Percentiles rank a stretch among this genome's conserved stretches.
Evolutionary conservation across 1,284 basidiomycete species (phyloP).

Genomic region (Clitocybe nebularis): DNA sequence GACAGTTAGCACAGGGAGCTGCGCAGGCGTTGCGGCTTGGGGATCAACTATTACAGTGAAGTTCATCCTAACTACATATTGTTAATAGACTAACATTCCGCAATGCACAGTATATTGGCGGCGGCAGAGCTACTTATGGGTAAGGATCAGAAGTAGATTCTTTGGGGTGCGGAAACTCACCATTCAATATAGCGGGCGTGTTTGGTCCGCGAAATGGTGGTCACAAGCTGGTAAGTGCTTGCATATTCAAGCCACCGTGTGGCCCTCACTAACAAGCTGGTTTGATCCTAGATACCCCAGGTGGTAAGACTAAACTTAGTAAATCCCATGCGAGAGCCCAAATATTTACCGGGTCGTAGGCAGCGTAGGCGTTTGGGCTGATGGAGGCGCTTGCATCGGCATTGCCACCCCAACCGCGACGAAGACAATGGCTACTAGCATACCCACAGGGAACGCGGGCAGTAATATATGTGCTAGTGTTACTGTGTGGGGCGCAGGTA

Average conservation of each 20-base stretch:
- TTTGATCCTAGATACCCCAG: slow-evolving; percentile 32
- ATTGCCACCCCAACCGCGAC: background rate
- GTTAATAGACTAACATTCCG: background rate
- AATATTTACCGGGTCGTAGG: slow-evolving; percentile 12
- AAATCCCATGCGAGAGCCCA: background rate
- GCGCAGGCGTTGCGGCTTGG: slow-evolving; percentile 49
- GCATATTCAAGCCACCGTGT: background rate
- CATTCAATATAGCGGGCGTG: slow-evolving; percentile 31
- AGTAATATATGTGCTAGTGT: slow-evolving; percentile 3
- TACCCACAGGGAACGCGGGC: background rate
- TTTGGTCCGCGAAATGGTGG: slow-evolving; percentile 62
- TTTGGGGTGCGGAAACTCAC: background rate
- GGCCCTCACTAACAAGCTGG: background rate
- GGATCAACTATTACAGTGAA: slow-evolving; percentile 35
- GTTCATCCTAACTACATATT: background rate
- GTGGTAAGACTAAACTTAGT: slow-evolving; percentile 26
- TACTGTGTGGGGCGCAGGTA: slow-evolving; percentile 1
- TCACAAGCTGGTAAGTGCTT: slow-evolving; percentile 33
- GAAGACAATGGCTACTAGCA: background rate
- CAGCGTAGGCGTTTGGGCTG: slow-evolving; percentile 16
- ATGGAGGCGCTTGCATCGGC: slow-evolving; percentile 9
- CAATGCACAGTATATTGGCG: slow-evolving; percentile 40
- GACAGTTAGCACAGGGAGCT: slow-evolving; percentile 33
- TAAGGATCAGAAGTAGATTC: slow-evolving; percentile 19
- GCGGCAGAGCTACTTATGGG: slow-evolving; percentile 39